Base-by-base conservation (phyloP, 1,284 basidiomycete species). In the Tylopilus orsonianus region DNA sequence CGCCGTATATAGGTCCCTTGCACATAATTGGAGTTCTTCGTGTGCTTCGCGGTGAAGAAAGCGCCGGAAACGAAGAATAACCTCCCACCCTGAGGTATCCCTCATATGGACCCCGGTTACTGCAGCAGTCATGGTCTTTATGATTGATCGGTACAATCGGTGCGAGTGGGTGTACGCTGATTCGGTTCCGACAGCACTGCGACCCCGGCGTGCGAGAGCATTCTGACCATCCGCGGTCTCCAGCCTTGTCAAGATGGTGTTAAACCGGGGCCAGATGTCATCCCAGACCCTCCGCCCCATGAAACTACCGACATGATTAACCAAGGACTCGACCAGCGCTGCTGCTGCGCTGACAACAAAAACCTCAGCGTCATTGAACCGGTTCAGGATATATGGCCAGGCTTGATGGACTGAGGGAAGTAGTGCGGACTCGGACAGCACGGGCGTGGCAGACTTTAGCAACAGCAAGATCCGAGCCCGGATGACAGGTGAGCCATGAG, bases 311-410 rank as follows among this genome's bases (percentile, higher is more conserved):
- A 85, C 80, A 56, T 88, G 74, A 29, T 60, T 68, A 0, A 82
- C 78, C 22, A 97, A 72, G 0, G 79, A 68, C 52, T 89, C 87
- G 14, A 96, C 70, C 27, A 95, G 72, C 2, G 68, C 71, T 1
- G 85, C 83, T 0, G 90, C 85, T 33, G 86, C 85, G 49, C 79
- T 78, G 44, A 91, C 80, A 27, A 97, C 91, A 59, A 83, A 93
- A 1, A 83, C 73, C 61, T 91, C 83, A 0, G 74, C 42, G 61
- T 95, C 90, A 18, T 70, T 66, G 10, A 97, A 73, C 7, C 94
- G 79, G 57, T 92, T 91, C 41, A 97, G 70, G 56, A 97, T 82
- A 66, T 87, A 88, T 14, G 90, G 89, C 94, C 94, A 97, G 1
- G 89, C 86, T 23, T 79, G 75, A 66, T 97, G 88, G 40, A 97